These are phyloP conservation scores for Xanthoceras sorbifolium DNA, from an alignment of 345 rosid genomes.

Conservation along the genomic window DNA sequence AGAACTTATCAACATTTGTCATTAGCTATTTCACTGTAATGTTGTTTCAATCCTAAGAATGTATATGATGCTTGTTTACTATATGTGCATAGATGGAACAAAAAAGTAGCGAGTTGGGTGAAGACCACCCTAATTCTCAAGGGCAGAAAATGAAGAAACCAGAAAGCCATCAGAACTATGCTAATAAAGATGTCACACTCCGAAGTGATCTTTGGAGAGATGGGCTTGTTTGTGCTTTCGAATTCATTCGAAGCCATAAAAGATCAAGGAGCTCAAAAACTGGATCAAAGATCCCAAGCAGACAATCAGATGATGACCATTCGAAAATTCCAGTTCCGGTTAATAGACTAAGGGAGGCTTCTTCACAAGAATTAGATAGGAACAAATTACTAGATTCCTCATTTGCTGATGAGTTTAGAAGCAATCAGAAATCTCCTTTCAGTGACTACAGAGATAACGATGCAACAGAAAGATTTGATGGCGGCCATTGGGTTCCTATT, in stretches of 20 bases:
- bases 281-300: slow-evolving; percentile 28
- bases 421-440: slow-evolving; percentile 33
- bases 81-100: slow-evolving; percentile 22
- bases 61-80: not conserved
- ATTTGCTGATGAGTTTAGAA: slow-evolving; percentile 24
- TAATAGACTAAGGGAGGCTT: slow-evolving; percentile 31
- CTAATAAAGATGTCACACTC: slow-evolving; percentile 42
- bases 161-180: slow-evolving; percentile 24
- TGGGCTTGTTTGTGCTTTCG: slow-evolving; percentile 92
- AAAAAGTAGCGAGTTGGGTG: slow-evolving; percentile 22
- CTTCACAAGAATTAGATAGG: slow-evolving; percentile 26
- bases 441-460: slow-evolving; percentile 39
- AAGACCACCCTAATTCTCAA: slow-evolving; percentile 27
- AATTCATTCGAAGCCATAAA: slow-evolving; percentile 53
- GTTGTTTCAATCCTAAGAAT: not conserved
- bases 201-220: slow-evolving; percentile 76
- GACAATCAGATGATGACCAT: slow-evolving; percentile 23
- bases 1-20: not conserved
- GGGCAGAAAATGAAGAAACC: slow-evolving; percentile 31
- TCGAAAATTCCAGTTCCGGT: slow-evolving; percentile 23
- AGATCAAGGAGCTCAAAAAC: slow-evolving; percentile 28
- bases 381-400: slow-evolving; percentile 33
- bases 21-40: not conserved
- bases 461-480: slow-evolving; percentile 47
- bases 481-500: slow-evolving; percentile 80